phyloP scores from a whole-genome alignment of 2,329 filamentous ascomycete species.

The Rutstroemia sydowiana region DNA sequence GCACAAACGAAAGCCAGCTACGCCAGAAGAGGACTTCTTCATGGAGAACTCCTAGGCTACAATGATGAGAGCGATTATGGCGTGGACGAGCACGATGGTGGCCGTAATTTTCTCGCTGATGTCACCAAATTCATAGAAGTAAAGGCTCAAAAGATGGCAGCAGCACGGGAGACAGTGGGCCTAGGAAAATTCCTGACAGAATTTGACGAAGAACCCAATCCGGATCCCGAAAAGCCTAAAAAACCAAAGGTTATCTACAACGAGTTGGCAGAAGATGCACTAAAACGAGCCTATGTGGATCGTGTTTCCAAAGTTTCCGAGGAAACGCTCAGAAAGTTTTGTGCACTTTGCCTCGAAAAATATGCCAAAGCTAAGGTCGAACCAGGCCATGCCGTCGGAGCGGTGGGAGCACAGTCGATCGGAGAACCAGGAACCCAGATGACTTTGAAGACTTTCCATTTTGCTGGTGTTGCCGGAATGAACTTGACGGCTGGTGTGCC shows the following conservation, averaged over 20 bases:
- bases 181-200: too few species aligned
- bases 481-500: constrained; percentile 99
- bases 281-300: constrained; percentile 7
- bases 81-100: constrained; percentile 75
- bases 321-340: constrained; percentile 68
- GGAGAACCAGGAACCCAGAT: constrained; percentile 98
- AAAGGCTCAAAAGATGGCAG: constrained; percentile 53
- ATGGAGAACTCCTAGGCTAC: constrained; percentile 58
- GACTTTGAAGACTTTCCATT: constrained; percentile 99
- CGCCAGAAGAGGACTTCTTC: constrained; percentile 51
- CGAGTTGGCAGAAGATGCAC: constrained; percentile 25
- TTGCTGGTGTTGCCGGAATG: constrained; percentile 98
- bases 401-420: constrained; percentile 94
- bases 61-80: constrained; percentile 60
- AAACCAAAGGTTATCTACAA: constrained; percentile 23
- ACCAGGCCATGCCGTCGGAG: constrained; percentile 98
- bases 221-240: too few species aligned
- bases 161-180: constrained; percentile 43
- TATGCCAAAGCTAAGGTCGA: constrained; percentile 81
- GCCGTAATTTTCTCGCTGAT: constrained; percentile 71
- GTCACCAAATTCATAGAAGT: constrained; percentile 67
- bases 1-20: constrained; percentile 60
- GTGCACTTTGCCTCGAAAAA: constrained; percentile 86
- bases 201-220: constrained; percentile 32
- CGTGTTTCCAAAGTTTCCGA: constrained; percentile 74